Evolutionary conservation across 345 rosid genomes (phyloP).

Genomic region (Mercurialis annua): DNA sequence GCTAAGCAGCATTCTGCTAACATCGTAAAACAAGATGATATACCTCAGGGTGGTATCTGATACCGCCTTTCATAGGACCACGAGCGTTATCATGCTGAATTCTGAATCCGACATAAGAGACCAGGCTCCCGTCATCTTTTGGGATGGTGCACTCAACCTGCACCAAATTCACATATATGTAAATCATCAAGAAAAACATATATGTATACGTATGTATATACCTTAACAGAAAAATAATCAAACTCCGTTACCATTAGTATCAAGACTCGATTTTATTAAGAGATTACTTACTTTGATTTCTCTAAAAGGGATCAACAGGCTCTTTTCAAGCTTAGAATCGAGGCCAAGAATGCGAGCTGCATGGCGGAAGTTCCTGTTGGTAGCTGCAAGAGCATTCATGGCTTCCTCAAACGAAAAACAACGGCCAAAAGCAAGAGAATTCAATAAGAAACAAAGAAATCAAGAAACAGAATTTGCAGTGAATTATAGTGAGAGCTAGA

Average conservation of each 20-base stretch:
- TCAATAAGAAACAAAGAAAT: not conserved
- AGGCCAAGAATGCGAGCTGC: conserved; percentile 25
- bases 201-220: too few relatives aligned
- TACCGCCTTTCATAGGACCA: conserved; percentile 31
- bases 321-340: conserved; percentile 27
- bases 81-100: conserved; percentile 32
- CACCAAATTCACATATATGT: not conserved
- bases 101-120: conserved; percentile 26
- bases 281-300: conserved; percentile 26
- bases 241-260: too few relatives aligned
- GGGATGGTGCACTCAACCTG: conserved; percentile 30
- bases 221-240: too few relatives aligned
- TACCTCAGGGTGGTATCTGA: conserved; percentile 31
- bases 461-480: not conserved
- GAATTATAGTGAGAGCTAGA: not conserved
- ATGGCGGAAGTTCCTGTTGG: conserved; percentile 26
- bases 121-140: conserved; percentile 28
- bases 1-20: too few relatives aligned
- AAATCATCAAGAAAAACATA: not conserved
- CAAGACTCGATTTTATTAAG: too few relatives aligned
- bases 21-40: not conserved
- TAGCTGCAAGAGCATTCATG: conserved; percentile 32
- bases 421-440: not conserved
- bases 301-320: conserved; percentile 28
- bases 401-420: not conserved